Evolutionary conservation across 202 grass and related monocot genomes (phyloP).

Genomic region (Schoenoplectus tabernaemontani): DNA sequence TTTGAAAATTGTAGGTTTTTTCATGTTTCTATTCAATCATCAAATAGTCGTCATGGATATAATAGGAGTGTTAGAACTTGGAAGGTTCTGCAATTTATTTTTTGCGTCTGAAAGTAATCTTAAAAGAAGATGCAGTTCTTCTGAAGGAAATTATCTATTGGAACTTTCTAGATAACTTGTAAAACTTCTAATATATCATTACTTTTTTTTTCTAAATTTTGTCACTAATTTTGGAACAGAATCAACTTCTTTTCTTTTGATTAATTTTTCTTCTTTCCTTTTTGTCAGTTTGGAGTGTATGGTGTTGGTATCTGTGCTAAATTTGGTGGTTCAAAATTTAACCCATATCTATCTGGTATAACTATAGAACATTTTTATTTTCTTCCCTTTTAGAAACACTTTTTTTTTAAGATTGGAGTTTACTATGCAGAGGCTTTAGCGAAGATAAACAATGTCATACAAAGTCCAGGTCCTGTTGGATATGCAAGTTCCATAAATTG

Average conservation of each 20-base stretch:
- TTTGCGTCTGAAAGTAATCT: background rate
- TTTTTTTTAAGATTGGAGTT: background rate
- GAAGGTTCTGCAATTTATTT: background rate
- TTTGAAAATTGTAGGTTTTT: background rate
- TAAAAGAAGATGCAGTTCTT: background rate
- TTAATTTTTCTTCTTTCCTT: background rate
- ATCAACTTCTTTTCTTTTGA: background rate
- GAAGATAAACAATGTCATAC: slow-evolving; percentile 71
- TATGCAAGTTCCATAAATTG: slow-evolving; percentile 58
- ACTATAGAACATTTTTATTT: background rate
- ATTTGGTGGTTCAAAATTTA: slow-evolving; percentile 69
- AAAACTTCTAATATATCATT: background rate
- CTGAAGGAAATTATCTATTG: background rate
- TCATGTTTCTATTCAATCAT: slow-evolving; percentile 7
- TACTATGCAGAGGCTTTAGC: slow-evolving; percentile 58
- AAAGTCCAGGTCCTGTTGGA: slow-evolving; percentile 54
- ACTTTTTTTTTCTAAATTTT: background rate
- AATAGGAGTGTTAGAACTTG: background rate
- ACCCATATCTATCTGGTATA: slow-evolving; percentile 54
- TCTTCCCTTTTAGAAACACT: background rate
- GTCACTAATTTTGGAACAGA: background rate
- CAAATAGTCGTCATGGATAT: background rate
- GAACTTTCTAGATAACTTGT: background rate
- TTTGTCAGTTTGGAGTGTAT: slow-evolving; percentile 64
- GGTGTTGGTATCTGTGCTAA: slow-evolving; percentile 87